Conservation (phyloP, 1,139 yeast genomes). For the Debaryomycetaceae sp. region DNA sequence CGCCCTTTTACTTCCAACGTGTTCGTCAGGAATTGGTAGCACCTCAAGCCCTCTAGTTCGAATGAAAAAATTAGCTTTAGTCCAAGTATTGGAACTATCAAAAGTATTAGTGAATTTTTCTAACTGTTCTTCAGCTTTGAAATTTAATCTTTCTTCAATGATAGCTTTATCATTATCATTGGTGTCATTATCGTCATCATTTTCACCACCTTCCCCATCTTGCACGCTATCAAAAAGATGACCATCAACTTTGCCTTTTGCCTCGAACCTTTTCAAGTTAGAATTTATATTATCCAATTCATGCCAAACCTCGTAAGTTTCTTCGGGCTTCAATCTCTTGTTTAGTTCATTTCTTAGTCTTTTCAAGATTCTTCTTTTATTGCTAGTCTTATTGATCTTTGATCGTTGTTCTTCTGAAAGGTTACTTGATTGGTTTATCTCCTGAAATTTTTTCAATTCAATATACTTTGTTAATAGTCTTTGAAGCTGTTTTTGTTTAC, state of each 20-base stretch:
- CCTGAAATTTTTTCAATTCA: conserved; percentile 16
- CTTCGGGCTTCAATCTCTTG: conserved; percentile 27
- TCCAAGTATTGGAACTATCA: conserved; percentile 21
- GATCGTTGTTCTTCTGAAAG: conserved; percentile 9
- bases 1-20: not conserved
- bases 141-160: conserved; percentile 10
- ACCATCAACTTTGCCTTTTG: conserved; percentile 6
- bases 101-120: conserved; percentile 15
- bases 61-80: conserved; percentile 21
- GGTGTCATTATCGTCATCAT: conserved; percentile 8
- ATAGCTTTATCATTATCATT: conserved; percentile 10
- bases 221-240: conserved; percentile 3
- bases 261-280: conserved; percentile 7
- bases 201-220: conserved; percentile 5
- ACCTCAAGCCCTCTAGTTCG: conserved; percentile 31
- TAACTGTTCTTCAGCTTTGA: conserved; percentile 10
- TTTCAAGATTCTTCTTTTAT: conserved; percentile 13
- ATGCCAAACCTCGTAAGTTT: conserved; percentile 40
- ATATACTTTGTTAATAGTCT: conserved; percentile 17
- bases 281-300: conserved; percentile 13
- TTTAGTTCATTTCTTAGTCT: conserved; percentile 14
- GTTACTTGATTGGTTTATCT: conserved; percentile 9
- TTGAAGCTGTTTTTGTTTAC: conserved; percentile 12
- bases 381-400: conserved; percentile 10
- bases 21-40: conserved; percentile 16